A percentile compares a stretch with the other conserved stretches of the same genome.
Conservation (phyloP, 2,329 filamentous ascomycete genomes). For the Nectriaceae sp. region DNA sequence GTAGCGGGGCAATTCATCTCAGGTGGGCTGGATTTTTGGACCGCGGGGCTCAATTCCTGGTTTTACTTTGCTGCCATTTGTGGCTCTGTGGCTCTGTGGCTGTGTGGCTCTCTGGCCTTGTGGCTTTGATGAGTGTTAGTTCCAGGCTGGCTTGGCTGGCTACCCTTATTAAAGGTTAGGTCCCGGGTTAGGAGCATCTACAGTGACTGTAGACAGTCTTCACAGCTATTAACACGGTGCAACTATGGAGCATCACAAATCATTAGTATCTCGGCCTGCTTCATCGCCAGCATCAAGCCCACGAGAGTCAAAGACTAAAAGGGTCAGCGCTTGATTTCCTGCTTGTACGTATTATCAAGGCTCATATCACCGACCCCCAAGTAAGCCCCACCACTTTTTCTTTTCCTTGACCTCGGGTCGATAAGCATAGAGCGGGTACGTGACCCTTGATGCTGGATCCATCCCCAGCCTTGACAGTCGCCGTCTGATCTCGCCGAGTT, state of each 20-base stretch:
- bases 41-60: slow-evolving; percentile 27
- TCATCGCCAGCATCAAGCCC: too few relatives aligned
- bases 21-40: slow-evolving; percentile 26
- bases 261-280: neutral
- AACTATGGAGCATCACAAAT: neutral
- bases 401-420: slow-evolving; percentile 13
- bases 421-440: slow-evolving; percentile 21
- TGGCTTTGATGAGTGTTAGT: slow-evolving; percentile 4
- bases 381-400: slow-evolving; percentile 26
- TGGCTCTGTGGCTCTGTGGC: slow-evolving; percentile 9
- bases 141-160: neutral
- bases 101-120: neutral
- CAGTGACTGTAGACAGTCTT: too few relatives aligned
- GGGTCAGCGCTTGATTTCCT: too few relatives aligned
- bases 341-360: too few relatives aligned
- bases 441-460: slow-evolving; percentile 3
- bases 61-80: slow-evolving; percentile 5
- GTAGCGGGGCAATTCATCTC: slow-evolving; percentile 26
- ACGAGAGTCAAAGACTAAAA: too few relatives aligned
- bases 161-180: too few relatives aligned
- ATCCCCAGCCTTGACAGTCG: slow-evolving; percentile 18
- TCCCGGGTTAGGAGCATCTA: too few relatives aligned
- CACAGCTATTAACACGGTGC: too few relatives aligned
- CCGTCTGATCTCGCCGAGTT: slow-evolving; percentile 43
- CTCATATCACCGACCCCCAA: slow-evolving; percentile 7